Base-by-base conservation (phyloP, 768 basidiomycete species). In the Psilocybe cyanescens region DNA sequence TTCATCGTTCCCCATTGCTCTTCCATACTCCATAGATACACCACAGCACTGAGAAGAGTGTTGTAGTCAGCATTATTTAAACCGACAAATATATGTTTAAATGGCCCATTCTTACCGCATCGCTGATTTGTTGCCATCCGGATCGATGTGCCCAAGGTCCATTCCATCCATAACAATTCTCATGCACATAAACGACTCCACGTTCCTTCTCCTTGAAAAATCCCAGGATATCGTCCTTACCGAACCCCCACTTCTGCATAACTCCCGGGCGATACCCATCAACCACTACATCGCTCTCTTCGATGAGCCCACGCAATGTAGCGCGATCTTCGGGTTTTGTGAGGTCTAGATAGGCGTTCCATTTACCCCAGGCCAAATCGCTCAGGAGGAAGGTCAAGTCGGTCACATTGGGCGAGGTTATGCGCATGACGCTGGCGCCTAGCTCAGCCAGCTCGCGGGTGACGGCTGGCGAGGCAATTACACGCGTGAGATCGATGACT, bases 81-180 rank as follows among this genome's bases (percentile, higher is more conserved):
- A 24, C 24, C 2, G 24, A 24, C 2, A 24, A 24, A 49, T 24
- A 33, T 44, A 17, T 0, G 17, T 2, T 2, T 0, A 33, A 29
- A 37, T 12, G 12, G 41, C 44, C 33, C 12, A 67, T 24, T 24
- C 68, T 14, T 28, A 70, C 68, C 1, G 68, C 68, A 44, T 70
- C 68, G 44, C 67, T 70, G 9, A 70, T 68, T 46, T 70, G 69
- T 31, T 70, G 69, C 69, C 67, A 70, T 8, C 69, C 69, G 3
- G 67, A 68, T 8, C 68, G 52, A 53, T 65, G 51, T 3, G 63
- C 39, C 67, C 67, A 71, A 2, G 70, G 71, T 1, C 70, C 71
- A 59, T 70, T 67, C 68, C 70, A 72, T 29, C 70, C 71, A 61
- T 72, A 72, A 46, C 68, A 71, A 58, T 72, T 72, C 56, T 71